A percentile compares a stretch with the other conserved stretches of the same genome.
Conservation (phyloP, 2,329 filamentous ascomycete species). For the Verticillium albo-atrum region DNA sequence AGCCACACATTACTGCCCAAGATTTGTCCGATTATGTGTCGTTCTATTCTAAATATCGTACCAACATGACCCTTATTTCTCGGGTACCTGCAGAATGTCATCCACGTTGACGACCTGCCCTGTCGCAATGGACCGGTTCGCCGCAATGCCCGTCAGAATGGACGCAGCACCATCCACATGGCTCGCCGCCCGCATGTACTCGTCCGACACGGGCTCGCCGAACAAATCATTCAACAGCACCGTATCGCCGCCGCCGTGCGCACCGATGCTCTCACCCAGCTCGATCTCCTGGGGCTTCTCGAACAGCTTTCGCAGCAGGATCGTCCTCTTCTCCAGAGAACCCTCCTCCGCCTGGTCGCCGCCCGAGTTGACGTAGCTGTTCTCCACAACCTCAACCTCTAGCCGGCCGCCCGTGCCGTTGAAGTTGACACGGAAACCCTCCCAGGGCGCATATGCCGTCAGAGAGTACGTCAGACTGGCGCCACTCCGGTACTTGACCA, state of each 20-base stretch:
- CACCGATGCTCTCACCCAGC: conserved; percentile 46
- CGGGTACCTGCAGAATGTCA: conserved; percentile 36
- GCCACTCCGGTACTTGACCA: conserved; percentile 52
- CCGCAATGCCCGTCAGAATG: conserved; percentile 56
- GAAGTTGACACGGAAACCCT: conserved; percentile 53
- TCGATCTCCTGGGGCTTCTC: conserved; percentile 52
- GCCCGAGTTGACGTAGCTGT: conserved; percentile 57
- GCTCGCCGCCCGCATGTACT: conserved; percentile 50
- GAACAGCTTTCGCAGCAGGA: conserved; percentile 49
- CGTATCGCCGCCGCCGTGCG: conserved; percentile 56
- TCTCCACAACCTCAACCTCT: conserved; percentile 59
- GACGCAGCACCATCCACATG: conserved; percentile 56
- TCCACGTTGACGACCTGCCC: conserved; percentile 53
- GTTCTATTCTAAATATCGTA: neutral
- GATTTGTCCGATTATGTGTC: neutral
- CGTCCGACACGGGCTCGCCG: conserved; percentile 45
- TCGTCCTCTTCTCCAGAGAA: conserved; percentile 41
- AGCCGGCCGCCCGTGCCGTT: conserved; percentile 55
- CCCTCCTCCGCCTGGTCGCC: conserved; percentile 53
- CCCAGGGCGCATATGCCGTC: conserved; percentile 59
- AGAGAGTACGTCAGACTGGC: conserved; percentile 56
- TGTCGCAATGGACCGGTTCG: conserved; percentile 52
- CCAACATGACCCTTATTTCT: neutral
- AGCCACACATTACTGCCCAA: no score
- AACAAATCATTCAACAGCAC: conserved; percentile 55